Conservation (phyloP, 75 land plant species). For the Sequoiadendron giganteum region DNA sequence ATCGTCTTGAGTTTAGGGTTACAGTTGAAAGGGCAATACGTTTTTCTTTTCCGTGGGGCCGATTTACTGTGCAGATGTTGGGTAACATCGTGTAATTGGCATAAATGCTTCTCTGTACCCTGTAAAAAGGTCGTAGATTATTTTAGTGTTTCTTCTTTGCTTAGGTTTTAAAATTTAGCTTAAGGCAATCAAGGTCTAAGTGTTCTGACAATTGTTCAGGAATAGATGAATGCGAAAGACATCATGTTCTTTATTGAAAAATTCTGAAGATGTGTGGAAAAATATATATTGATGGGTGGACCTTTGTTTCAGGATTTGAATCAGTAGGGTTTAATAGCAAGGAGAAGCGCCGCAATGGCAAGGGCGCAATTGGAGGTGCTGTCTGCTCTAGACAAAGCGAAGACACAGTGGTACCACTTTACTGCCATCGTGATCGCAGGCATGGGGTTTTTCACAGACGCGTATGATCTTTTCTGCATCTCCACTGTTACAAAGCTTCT, state of each 20-base stretch:
- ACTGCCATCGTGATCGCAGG: slow-evolving; percentile 43
- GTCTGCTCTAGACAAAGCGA: not conserved
- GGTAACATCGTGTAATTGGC: no score
- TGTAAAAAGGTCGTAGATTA: not conserved
- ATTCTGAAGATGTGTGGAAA: not conserved
- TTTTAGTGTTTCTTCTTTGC: no score
- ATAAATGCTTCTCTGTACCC: no score
- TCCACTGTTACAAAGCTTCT: slow-evolving; percentile 40
- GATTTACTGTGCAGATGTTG: no score
- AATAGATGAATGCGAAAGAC: no score
- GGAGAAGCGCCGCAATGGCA: not conserved
- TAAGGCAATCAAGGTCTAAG: not conserved
- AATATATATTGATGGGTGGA: not conserved
- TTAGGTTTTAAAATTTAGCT: no score
- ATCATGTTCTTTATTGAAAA: no score
- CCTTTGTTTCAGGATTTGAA: not conserved
- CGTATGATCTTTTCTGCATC: slow-evolving; percentile 45
- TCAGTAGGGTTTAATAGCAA: not conserved
- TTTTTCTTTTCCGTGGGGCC: no score
- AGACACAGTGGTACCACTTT: slow-evolving; percentile 37
- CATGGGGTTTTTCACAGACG: slow-evolving; percentile 54
- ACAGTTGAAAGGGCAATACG: no score
- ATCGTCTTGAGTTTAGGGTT: no score
- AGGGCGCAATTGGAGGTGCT: slow-evolving; percentile 8
- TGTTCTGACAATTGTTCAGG: not conserved